A percentile compares a stretch with the other conserved stretches of the same genome.
phyloP scores from a whole-genome alignment of 75 land plant species.

The Chamaecyparis obtusa region DNA sequence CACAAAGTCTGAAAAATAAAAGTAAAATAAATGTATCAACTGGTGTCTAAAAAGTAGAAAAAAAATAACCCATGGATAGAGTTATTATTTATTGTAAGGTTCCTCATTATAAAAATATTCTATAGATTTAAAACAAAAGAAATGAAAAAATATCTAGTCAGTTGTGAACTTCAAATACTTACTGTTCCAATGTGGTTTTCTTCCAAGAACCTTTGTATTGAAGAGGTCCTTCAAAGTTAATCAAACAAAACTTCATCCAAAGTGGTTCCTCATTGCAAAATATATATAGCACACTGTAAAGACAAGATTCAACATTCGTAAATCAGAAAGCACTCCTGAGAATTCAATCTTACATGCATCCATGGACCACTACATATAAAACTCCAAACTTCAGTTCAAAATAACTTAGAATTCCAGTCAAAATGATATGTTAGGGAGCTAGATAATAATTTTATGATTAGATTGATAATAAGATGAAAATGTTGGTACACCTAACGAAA shows the following conservation, averaged over 20 bases:
- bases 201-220: constrained; percentile 90
- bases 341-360: neutral
- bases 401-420: neutral
- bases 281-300: constrained; percentile 85
- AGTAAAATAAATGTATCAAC: neutral
- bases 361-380: neutral
- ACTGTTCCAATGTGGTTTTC: constrained; percentile 57
- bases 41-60: too few relatives aligned
- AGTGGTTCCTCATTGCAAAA: constrained; percentile 96
- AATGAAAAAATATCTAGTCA: constrained; percentile 3
- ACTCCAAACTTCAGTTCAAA: neutral
- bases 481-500: neutral
- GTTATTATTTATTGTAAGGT: neutral
- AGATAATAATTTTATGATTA: neutral
- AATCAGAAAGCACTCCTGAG: neutral
- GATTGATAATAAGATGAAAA: neutral
- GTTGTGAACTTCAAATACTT: constrained; percentile 9
- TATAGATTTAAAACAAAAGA: neutral
- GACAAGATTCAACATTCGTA: neutral
- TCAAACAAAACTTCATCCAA: constrained; percentile 88
- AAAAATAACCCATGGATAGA: neutral
- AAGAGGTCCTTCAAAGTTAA: constrained; percentile 45
- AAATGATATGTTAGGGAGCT: neutral
- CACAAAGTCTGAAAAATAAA: neutral
- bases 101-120: neutral